Evolutionary conservation across 2,329 filamentous ascomycete species (phyloP).

Genomic region (Talaromyces piceae): DNA sequence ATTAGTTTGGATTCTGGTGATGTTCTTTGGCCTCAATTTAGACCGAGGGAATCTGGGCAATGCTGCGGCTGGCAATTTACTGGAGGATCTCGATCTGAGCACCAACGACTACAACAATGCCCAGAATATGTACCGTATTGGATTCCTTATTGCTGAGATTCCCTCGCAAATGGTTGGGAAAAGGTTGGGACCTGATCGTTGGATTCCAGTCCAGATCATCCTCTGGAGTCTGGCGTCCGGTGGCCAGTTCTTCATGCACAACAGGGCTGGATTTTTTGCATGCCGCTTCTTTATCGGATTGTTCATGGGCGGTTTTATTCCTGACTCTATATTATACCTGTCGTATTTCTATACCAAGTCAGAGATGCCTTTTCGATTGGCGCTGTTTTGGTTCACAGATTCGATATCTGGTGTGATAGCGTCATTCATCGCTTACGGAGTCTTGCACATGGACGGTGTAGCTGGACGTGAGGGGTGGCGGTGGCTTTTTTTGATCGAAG

Average conservation of each 20-base stretch:
- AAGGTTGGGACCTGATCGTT: conserved; percentile 48
- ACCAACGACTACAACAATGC: conserved; percentile 43
- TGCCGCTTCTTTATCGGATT: conserved; percentile 47
- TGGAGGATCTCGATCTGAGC: conserved; percentile 6
- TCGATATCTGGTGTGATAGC: conserved; percentile 37
- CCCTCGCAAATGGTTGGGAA: conserved; percentile 56
- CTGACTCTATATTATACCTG: conserved; percentile 58
- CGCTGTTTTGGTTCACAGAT: conserved; percentile 41
- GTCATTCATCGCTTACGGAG: conserved; percentile 32
- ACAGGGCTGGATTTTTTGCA: conserved; percentile 8
- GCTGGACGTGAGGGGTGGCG: conserved; percentile 37
- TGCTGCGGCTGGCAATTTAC: conserved; percentile 8
- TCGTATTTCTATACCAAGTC: conserved; percentile 59
- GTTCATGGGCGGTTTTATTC: conserved; percentile 60
- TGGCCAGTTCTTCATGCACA: conserved; percentile 12
- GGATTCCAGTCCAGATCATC: conserved; percentile 35
- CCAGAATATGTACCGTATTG: conserved; percentile 48
- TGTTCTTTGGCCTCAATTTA: conserved; percentile 24
- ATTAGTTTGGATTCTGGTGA: conserved; percentile 38
- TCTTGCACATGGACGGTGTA: conserved; percentile 30
- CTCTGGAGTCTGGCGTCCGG: conserved; percentile 28
- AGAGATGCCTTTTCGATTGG: conserved; percentile 15
- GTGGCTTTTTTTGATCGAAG: conserved; percentile 48
- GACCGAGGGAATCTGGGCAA: conserved; percentile 9
- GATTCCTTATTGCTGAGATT: conserved; percentile 49